phyloP scores from a whole-genome alignment of 208 protist species.

The Hexamita inflata region DNA sequence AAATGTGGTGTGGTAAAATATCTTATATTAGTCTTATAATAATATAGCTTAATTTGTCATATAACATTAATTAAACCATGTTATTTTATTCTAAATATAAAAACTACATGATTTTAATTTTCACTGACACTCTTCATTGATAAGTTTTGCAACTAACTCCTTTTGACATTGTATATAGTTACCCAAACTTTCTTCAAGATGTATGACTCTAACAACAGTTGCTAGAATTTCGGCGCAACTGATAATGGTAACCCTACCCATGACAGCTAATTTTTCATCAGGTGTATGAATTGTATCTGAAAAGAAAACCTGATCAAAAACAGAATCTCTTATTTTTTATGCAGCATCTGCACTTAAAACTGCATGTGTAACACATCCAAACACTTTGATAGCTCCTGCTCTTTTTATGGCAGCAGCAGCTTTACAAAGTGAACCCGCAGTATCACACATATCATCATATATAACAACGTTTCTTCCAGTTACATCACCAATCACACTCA shows the following conservation, averaged over 20 bases:
- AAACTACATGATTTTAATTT: no score
- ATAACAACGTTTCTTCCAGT: constrained; percentile 68
- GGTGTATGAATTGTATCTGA: constrained; percentile 67
- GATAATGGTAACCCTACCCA: constrained; percentile 12
- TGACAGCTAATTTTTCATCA: neutral
- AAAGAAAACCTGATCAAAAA: constrained; percentile 66
- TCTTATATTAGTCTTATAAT: no score
- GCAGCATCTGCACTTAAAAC: constrained; percentile 65
- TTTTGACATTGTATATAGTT: no score
- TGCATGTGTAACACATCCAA: constrained; percentile 73
- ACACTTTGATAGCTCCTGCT: constrained; percentile 67
- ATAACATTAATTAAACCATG: no score
- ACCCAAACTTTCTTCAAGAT: no score
- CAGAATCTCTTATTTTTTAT: constrained; percentile 63
- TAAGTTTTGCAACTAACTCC: no score
- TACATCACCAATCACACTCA: constrained; percentile 77
- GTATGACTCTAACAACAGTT: no score
- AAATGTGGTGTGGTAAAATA: no score
- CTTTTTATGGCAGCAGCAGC: constrained; percentile 68
- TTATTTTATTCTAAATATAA: no score
- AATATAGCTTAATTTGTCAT: no score
- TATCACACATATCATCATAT: constrained; percentile 85
- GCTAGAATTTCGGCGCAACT: no score
- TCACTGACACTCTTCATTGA: no score
- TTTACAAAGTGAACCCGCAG: constrained; percentile 69